Base-by-base conservation (phyloP, 1,284 basidiomycete species). In the Apiotrichum siamense region DNA sequence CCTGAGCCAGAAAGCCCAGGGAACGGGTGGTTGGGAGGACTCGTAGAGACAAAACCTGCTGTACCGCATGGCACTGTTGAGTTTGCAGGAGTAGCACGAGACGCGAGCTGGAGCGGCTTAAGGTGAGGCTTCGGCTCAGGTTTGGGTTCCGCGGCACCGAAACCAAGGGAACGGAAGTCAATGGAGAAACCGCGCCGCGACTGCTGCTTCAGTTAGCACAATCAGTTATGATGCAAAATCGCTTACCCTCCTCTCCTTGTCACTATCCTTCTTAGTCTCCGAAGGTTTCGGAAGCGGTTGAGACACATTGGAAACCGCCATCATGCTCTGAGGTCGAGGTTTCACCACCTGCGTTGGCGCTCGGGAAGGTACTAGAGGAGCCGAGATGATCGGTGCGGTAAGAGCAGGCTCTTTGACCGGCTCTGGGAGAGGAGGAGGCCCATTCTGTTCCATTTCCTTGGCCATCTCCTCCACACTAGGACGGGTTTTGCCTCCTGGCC, bases 81-180 rank as follows among this genome's bases (percentile, higher is more conserved):
- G 27, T 51, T 18, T 33, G 55, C 46, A 1, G 55, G 49, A 11
- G 51, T 39, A 12, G 56, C 46, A 23, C 56, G 39, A 15, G 54
- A 47, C 3, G 61, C 57, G 15, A 69, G 55, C 21, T 63, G 55
- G 3, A 70, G 57, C 2, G 67, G 66, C 50, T 63, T 64, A 15
- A 68, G 52, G 31, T 57, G 54, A 4, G 62, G 54, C 52, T 63
- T 61, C 29, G 47, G 12, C 37, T 56, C 54, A 0, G 47, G 44
- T 43, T 56, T 50, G 23, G 52, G 32, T 20, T 63, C 54, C 13
- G 54, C 41, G 4, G 53, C 49, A 7, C 67, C 69, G 35, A 72
- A 73, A 10, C 69, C 68, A 17, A 73, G 58, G 0, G 65, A 61
- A 13, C 71, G 61, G 58, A 73, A 70, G 57, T 73, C 71, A 37